Base-by-base conservation (phyloP, 2,329 filamentous ascomycete genomes). In the Phialocephala sp. region DNA sequence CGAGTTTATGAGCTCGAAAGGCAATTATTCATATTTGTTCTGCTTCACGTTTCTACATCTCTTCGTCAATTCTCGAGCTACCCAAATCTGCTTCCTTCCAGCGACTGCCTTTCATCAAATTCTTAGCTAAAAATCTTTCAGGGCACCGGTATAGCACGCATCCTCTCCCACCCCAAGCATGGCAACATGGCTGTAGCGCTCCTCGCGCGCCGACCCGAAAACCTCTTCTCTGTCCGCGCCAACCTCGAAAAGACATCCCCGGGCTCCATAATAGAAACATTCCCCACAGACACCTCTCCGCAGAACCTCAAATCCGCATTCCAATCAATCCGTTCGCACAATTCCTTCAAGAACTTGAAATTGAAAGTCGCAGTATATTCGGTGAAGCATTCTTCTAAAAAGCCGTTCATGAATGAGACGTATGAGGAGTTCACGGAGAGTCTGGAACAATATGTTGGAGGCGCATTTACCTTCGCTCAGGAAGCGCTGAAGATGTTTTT, bases 131-230 rank as follows among this genome's bases (percentile, higher is more conserved):
- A 39, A 43, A 52, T 32, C 47, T 32, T 32, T 14, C 74, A 84
- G 76, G 84, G 84, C 12, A 81, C 82, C 12, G 85, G 85, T 50
- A 87, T 87, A n/a, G 83, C 83, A 24, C 79, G 84, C 22, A 80
- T 85, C 41, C 81, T 87, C 45, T 82, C 84, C 2, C 81, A 87
- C 45, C 81, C 84, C 5, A 76, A 77, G 0, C 80, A 85, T 36
- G 84, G 84, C 39, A 86, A 87, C 72, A 78, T 85, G 56, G 84
- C 84, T 27, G 81, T 87, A 9, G 84, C 84, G 18, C 78, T 86
- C 8, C 79, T 86, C 54, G 83, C 84, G 8, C 80, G 84, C 4
- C 79, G 81, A 36, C 76, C 77, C 22, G 82, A 83, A 59, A 78
- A 78, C 11, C 78, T 85, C 50, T 72, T 77, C 56, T 78, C 77